Evolutionary conservation across 1,284 basidiomycete species (phyloP).

Genomic region (Malassezia slooffiae): DNA sequence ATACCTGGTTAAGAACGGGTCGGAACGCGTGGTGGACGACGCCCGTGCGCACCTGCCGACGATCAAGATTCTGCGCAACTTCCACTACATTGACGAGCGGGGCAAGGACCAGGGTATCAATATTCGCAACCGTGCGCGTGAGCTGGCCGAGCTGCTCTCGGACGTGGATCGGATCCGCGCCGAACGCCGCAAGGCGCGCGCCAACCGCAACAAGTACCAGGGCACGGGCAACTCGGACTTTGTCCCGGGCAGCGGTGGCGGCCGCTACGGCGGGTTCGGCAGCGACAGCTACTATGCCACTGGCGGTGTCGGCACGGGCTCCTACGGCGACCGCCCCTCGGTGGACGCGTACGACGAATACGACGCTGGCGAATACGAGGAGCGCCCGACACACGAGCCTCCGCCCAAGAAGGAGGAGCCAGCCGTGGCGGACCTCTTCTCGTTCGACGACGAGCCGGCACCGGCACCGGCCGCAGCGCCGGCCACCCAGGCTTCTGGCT

Average conservation of each 20-base stretch:
- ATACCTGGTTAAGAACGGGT: slow-evolving; percentile 95
- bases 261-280: slow-evolving; percentile 72
- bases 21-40: slow-evolving; percentile 94
- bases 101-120: slow-evolving; percentile 99
- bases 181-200: slow-evolving; percentile 84
- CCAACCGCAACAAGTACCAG: slow-evolving; percentile 81
- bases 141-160: slow-evolving; percentile 73
- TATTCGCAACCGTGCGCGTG: slow-evolving; percentile 84
- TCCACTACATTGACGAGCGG: slow-evolving; percentile 97
- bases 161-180: slow-evolving; percentile 82
- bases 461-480: slow-evolving; percentile 38
- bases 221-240: slow-evolving; percentile 72
- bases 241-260: slow-evolving; percentile 53
- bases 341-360: slow-evolving; percentile 68
- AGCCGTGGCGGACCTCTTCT: slow-evolving; percentile 59
- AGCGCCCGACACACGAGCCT: slow-evolving; percentile 11
- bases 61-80: slow-evolving; percentile 92
- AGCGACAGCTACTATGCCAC: slow-evolving; percentile 55
- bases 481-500: slow-evolving; percentile 15
- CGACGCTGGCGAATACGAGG: slow-evolving; percentile 87
- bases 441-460: slow-evolving; percentile 60
- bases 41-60: slow-evolving; percentile 86
- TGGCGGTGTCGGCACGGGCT: slow-evolving; percentile 50
- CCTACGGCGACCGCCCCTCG: slow-evolving; percentile 49
- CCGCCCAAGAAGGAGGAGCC: slow-evolving; percentile 30